These are phyloP conservation scores for Mediolabrus comicus DNA, from an alignment of 108 stramenopile genomes.

Conservation along the genomic window DNA sequence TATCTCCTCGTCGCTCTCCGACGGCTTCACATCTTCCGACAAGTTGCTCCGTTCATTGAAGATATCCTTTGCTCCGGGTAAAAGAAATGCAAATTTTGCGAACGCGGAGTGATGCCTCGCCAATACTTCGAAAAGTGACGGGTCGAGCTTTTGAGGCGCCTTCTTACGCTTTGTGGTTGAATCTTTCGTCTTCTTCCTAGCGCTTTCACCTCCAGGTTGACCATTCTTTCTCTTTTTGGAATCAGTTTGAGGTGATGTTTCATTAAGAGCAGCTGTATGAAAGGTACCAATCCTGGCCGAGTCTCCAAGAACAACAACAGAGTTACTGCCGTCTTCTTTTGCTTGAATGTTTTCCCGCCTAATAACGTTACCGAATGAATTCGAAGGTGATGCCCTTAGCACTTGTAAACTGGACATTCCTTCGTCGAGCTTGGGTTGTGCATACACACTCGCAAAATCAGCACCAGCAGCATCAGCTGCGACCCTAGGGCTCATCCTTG, in stretches of 20 bases:
- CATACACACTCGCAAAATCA: conserved; percentile 18
- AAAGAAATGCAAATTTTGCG: conserved; percentile 56
- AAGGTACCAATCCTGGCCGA: conserved; percentile 8
- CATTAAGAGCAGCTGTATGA: not conserved
- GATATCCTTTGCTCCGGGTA: conserved; percentile 66
- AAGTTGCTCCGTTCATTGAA: conserved; percentile 20
- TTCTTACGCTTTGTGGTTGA: not conserved
- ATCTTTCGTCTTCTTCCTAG: not conserved
- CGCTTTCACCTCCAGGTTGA: not conserved
- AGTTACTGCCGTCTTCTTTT: not conserved
- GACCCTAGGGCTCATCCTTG: not conserved
- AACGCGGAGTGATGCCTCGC: conserved; percentile 50
- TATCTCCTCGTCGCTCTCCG: conserved; percentile 26
- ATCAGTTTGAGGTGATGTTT: not conserved
- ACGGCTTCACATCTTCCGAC: not conserved
- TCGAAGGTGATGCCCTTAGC: conserved; percentile 28
- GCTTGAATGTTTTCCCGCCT: not conserved
- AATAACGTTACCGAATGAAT: conserved; percentile 28
- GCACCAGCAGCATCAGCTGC: conserved; percentile 1
- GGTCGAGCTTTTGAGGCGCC: conserved; percentile 36
- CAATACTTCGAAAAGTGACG: conserved; percentile 46
- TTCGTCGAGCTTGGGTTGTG: conserved; percentile 4
- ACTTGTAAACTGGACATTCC: conserved; percentile 20
- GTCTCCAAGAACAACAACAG: conserved; percentile 18
- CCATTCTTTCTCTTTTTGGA: not conserved